Base-by-base conservation (phyloP, 2,329 filamentous ascomycete species). In the Ilyonectria robusta region DNA sequence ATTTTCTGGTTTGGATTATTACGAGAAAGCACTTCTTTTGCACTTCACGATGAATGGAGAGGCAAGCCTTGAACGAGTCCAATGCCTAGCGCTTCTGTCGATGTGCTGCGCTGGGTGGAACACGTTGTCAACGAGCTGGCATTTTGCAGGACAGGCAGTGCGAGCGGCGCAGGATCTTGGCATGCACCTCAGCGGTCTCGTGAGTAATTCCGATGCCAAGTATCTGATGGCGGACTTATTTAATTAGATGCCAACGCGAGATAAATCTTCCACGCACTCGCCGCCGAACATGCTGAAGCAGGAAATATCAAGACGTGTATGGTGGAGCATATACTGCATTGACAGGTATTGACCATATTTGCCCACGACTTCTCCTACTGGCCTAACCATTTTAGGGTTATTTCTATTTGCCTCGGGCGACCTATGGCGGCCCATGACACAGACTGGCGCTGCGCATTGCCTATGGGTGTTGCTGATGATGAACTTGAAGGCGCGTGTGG, bases 31-130 rank as follows among this genome's bases (percentile, higher is more conserved):
- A 5, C 48, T 69, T 4, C 29, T 69, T 3, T 33, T 69, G 15
- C 40, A 66, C 2, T 69, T 48, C 35, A 62, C 75, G 1, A 70
- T 73, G 3, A 70, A 70, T 0, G 77, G 76, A 7, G 74, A 78
- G 59, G 75, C 75, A 11, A 75, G 69, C 4, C 35, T 77, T 0
- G 76, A 78, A 61, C 62, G 67, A 4, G 75, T 77, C 2, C 77
- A 79, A 26, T 79, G 75, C 59, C 66, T 79, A 5, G 75, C 70
- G 3, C 58, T 79, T 7, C 59, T 79, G 2, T 67, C 76, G 2
- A 77, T 78, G 72, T 79, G 76, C 62, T 69, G 72, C 9, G 75
- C 72, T 0, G 72, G 77, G 5, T 79, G 77, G 77, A 78, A 78
- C 42, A 78, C 75, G 1, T 59, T 77, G 13, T 71, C 77, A 1